A percentile compares a stretch with the other conserved stretches of the same genome.
Conservation (phyloP, 1,284 basidiomycete genomes). For the Heliocybe sulcata region DNA sequence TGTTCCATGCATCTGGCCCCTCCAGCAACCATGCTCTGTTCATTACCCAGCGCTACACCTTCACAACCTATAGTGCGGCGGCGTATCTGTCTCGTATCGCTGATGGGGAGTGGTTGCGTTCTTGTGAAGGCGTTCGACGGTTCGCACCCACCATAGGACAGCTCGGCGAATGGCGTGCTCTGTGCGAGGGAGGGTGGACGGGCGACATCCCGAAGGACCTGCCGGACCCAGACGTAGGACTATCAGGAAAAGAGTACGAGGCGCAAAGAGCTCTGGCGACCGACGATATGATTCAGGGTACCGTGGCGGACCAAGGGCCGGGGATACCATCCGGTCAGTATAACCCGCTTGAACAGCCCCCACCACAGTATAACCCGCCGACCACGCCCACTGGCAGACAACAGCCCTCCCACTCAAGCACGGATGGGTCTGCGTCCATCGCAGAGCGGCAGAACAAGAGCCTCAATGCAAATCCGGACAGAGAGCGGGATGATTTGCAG, state of each 20-base stretch:
- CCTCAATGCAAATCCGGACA: too few species aligned
- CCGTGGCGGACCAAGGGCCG: neutral
- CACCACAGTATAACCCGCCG: neutral
- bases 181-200: constrained; percentile 71
- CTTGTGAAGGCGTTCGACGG: constrained; percentile 63
- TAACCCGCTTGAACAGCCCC: neutral
- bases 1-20: constrained; percentile 7
- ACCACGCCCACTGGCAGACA: neutral
- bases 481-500: neutral
- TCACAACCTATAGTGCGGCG: constrained; percentile 53
- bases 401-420: neutral
- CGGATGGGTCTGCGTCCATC: neutral
- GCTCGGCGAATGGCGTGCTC: constrained; percentile 60
- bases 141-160: constrained; percentile 58
- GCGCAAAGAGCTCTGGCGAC: neutral
- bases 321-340: neutral
- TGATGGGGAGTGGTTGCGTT: constrained; percentile 68
- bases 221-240: constrained; percentile 27
- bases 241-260: neutral
- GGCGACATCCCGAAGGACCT: constrained; percentile 48
- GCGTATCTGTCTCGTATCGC: constrained; percentile 60
- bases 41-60: constrained; percentile 53
- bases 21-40: constrained; percentile 57
- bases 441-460: too few species aligned
- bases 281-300: neutral